These are phyloP conservation scores for Omphalotus guepiniiformis DNA, from an alignment of 768 basidiomycete genomes.

Conservation along the genomic window DNA sequence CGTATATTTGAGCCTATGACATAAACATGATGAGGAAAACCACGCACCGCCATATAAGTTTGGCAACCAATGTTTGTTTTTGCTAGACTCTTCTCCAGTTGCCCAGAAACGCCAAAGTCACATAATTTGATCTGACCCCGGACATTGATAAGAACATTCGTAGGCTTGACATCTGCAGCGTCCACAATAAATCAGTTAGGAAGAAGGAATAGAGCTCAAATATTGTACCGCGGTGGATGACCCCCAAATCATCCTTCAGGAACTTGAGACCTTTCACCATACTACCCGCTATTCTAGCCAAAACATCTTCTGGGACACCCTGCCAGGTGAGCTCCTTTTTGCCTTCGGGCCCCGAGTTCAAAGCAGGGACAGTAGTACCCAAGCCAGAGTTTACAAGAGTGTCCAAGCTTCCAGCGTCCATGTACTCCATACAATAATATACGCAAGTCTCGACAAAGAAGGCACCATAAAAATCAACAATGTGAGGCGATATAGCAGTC, in stretches of 20 bases:
- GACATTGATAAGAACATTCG: slow-evolving; percentile 86
- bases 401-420: slow-evolving; percentile 98
- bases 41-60: slow-evolving; percentile 92
- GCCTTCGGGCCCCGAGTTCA: slow-evolving; percentile 8
- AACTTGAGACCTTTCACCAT: slow-evolving; percentile 92
- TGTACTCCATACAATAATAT: slow-evolving; percentile 99
- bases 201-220: slow-evolving; percentile 2
- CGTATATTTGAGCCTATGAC: not conserved
- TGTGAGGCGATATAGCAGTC: slow-evolving; percentile 68
- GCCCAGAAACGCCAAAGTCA: slow-evolving; percentile 98
- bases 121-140: slow-evolving; percentile 92
- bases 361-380: slow-evolving; percentile 10
- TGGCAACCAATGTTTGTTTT: slow-evolving; percentile 99
- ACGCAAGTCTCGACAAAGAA: slow-evolving; percentile 99
- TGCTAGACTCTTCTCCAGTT: slow-evolving; percentile 92
- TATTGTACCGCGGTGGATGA: slow-evolving; percentile 54
- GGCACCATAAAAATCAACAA: slow-evolving; percentile 98
- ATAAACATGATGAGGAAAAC: slow-evolving; percentile 2
- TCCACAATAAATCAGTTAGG: slow-evolving; percentile 8
- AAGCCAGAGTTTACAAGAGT: slow-evolving; percentile 48
- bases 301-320: slow-evolving; percentile 74
- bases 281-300: slow-evolving; percentile 73
- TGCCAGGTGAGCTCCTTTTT: slow-evolving; percentile 17
- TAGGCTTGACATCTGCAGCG: slow-evolving; percentile 83
- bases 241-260: slow-evolving; percentile 91